Base-by-base conservation (phyloP, 495 filamentous ascomycete genomes). In the Penicillium flavigenum region DNA sequence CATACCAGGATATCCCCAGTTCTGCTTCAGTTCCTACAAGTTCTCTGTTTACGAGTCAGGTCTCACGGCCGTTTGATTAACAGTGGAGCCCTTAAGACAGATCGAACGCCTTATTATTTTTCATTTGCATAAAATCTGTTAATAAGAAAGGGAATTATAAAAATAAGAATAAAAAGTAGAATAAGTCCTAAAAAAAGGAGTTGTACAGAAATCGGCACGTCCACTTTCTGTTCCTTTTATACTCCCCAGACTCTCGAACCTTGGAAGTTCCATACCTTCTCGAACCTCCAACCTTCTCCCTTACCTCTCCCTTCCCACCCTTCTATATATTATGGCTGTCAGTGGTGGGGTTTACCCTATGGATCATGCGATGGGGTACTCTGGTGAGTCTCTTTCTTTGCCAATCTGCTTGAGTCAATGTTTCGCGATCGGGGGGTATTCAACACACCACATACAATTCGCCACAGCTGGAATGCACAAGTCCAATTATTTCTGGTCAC, bases 301-400 rank as follows among this genome's bases (percentile, higher is more conserved):
- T 58, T 49, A 38, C 24, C 43, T 43, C 46, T 50, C 47, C 53
- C n/a, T 17, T 57, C 39, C 39, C 57, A 24, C 24, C 1, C 22
- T 22, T 22, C 4, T 24, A 4, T 24, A 26, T 52, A 53, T 38
- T 17, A 68, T 68, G 65, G 60, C 60, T 17, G 31, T 50, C 12
- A 63, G 42, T 39, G 66, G 64, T 45, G 66, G 66, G 57, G 62
- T 65, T 20, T 69, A 67, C 48, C 62, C 66, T 3, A 65, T 67
- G 58, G 62, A 65, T 22, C 61, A 63, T 24, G 16, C 44, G 5
- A 65, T 66, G 59, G 57, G 63, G 31, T 60, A 64, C 14, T 48
- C 59, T 47, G 64, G 66, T 69, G 47, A 65, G 66, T 67, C 0
- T 38, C 16, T 31, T 34, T 34, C 1, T 11, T 9, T 32, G 11